phyloP scores from a whole-genome alignment of 2,329 filamentous ascomycete genomes.

The Rosellinia necatrix region DNA sequence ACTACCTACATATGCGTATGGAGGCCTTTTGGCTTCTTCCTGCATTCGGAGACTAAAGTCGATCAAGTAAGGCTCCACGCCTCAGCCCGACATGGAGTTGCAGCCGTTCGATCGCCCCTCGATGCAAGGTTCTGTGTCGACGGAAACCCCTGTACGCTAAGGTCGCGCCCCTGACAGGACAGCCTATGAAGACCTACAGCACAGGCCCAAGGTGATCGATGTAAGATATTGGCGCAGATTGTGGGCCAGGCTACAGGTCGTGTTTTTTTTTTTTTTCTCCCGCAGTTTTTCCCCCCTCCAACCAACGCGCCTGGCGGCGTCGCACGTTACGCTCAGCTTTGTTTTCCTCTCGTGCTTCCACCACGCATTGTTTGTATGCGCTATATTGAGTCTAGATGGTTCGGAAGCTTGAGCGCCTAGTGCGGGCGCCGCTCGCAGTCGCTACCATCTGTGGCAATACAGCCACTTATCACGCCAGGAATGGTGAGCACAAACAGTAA shows the following conservation, averaged over 20 bases:
- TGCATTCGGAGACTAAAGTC: conserved; percentile 4
- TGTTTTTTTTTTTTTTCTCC: not conserved
- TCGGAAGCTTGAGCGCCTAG: not conserved
- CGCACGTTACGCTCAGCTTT: conserved; percentile 13
- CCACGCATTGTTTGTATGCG: conserved; percentile 1
- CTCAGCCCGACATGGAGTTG: conserved; percentile 11
- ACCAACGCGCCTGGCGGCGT: conserved; percentile 13
- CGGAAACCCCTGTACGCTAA: conserved; percentile 11
- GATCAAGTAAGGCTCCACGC: conserved; percentile 12
- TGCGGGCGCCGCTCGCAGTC: not conserved
- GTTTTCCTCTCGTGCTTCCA: too few species aligned
- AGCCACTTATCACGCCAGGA: too few species aligned
- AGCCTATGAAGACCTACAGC: conserved; percentile 26
- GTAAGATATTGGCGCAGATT: conserved; percentile 27
- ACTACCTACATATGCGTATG: too few species aligned
- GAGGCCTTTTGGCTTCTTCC: not conserved
- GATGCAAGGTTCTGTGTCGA: conserved; percentile 1
- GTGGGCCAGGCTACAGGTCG: conserved; percentile 3
- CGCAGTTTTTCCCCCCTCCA: not conserved
- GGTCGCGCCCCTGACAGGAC: too few species aligned
- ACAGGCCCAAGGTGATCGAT: conserved; percentile 24
- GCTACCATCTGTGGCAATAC: not conserved
- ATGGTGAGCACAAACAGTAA: too few species aligned
- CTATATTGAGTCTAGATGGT: conserved; percentile 10
- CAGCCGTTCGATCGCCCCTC: conserved; percentile 11